Conservation (phyloP, 225 moss, liverwort and hornwort genomes). For the Anthoceros angustus region DNA sequence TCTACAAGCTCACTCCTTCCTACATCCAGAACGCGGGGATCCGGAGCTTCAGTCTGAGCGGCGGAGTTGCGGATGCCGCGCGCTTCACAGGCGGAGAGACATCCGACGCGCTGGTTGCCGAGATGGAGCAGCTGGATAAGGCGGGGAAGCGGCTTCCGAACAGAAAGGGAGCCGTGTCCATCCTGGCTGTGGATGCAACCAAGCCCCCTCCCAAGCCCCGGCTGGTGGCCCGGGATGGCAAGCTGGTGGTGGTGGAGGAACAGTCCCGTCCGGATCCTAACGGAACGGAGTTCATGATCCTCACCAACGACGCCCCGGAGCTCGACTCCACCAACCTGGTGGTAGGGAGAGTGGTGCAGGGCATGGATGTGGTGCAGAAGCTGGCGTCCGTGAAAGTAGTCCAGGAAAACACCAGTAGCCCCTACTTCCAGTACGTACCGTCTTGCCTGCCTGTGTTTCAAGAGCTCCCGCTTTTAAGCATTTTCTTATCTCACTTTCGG, state of each 20-base stretch:
- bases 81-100: conserved; percentile 65
- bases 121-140: conserved; percentile 55
- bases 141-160: conserved; percentile 46
- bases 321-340: conserved; percentile 70
- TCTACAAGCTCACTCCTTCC: conserved; percentile 53
- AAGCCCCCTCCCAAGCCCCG: conserved; percentile 72
- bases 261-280: conserved; percentile 58
- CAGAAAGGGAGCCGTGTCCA: conserved; percentile 50
- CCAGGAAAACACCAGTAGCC: conserved; percentile 77
- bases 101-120: conserved; percentile 39
- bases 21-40: conserved; percentile 85
- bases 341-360: conserved; percentile 58
- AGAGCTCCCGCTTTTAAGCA: not conserved
- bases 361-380: conserved; percentile 60
- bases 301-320: conserved; percentile 47
- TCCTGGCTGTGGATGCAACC: conserved; percentile 57
- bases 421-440: conserved; percentile 66
- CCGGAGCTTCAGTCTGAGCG: conserved; percentile 58
- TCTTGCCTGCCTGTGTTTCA: not conserved
- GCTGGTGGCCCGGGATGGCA: conserved; percentile 56
- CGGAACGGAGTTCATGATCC: conserved; percentile 86
- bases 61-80: conserved; percentile 46
- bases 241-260: conserved; percentile 54
- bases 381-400: conserved; percentile 67
- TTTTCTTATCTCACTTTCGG: not conserved